Conservation (phyloP, 768 basidiomycete genomes). For the Serendipita sp. region DNA sequence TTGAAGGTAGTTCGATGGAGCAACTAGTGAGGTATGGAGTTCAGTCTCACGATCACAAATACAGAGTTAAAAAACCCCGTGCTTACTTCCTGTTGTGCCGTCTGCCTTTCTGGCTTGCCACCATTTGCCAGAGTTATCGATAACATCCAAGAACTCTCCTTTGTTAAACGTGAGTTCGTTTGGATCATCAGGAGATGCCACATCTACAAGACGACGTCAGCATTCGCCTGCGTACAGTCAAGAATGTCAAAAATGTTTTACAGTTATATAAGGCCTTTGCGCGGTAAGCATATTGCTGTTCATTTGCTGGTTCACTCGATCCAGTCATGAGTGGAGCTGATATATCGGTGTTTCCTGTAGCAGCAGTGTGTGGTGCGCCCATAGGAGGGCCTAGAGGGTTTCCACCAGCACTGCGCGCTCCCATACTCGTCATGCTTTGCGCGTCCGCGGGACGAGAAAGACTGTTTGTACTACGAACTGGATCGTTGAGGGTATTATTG, state of each 20-base stretch:
- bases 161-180: constrained; percentile 91
- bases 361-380: constrained; percentile 17
- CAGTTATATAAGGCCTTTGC: constrained; percentile 86
- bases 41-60: neutral
- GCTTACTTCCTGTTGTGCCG: constrained; percentile 22
- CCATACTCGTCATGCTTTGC: constrained; percentile 8
- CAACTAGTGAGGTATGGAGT: constrained; percentile 31
- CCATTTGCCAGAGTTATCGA: constrained; percentile 89
- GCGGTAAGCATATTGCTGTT: constrained; percentile 38
- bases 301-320: constrained; percentile 8
- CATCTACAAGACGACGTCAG: constrained; percentile 39
- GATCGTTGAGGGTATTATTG: constrained; percentile 20
- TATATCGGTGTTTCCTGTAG: constrained; percentile 10
- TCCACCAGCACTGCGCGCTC: constrained; percentile 5
- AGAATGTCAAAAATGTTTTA: constrained; percentile 25
- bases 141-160: constrained; percentile 80
- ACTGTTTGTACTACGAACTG: constrained; percentile 4
- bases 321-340: constrained; percentile 5
- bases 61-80: constrained; percentile 11
- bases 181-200: constrained; percentile 85
- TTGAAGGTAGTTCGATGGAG: constrained; percentile 75
- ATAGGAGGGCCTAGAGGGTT: too few species aligned
- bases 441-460: constrained; percentile 9
- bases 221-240: neutral
- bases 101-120: constrained; percentile 78